Evolutionary conservation across 75 land plant species (phyloP).

Genomic region (Picea glauca): DNA sequence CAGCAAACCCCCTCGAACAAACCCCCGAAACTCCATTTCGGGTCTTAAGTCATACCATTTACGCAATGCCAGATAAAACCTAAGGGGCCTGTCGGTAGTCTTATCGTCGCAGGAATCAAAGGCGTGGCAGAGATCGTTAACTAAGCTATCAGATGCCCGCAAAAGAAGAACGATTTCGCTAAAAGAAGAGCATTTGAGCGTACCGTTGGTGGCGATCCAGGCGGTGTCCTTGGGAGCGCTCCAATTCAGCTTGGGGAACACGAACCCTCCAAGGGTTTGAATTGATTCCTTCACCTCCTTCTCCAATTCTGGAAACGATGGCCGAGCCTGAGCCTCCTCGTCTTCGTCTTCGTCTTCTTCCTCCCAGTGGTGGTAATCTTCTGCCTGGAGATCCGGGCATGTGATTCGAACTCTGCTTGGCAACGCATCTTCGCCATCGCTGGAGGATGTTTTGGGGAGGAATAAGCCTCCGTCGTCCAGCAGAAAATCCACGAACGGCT

Average conservation of each 20-base stretch:
- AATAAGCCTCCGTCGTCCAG: slow-evolving; percentile 57
- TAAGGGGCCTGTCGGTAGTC: slow-evolving; percentile 23
- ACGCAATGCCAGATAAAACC: slow-evolving; percentile 66
- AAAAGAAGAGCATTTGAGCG: slow-evolving; percentile 63
- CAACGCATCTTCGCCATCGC: slow-evolving; percentile 52
- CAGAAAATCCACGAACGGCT: slow-evolving; percentile 66
- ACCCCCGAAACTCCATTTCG: slow-evolving; percentile 89
- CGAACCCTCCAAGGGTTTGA: slow-evolving; percentile 65
- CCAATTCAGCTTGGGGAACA: slow-evolving; percentile 93
- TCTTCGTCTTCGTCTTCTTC: slow-evolving; percentile 11
- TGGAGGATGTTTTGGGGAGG: slow-evolving; percentile 36
- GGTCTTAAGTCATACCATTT: slow-evolving; percentile 81
- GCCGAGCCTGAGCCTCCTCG: slow-evolving; percentile 20
- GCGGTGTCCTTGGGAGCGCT: slow-evolving; percentile 92
- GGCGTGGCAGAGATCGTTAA: slow-evolving; percentile 79
- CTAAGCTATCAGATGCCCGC: slow-evolving; percentile 64
- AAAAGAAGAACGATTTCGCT: slow-evolving; percentile 72
- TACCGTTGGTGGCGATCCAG: slow-evolving; percentile 70
- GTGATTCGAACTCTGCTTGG: slow-evolving; percentile 49
- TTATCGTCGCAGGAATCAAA: slow-evolving; percentile 69
- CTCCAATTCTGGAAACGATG: slow-evolving; percentile 81
- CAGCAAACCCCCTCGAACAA: slow-evolving; percentile 37
- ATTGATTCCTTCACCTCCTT: slow-evolving; percentile 45
- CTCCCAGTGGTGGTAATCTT: slow-evolving; percentile 38
- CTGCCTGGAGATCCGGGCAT: slow-evolving; percentile 36